Evolutionary conservation across 331 rosid genomes (phyloP).

Genomic region (Cucumis variabilis): DNA sequence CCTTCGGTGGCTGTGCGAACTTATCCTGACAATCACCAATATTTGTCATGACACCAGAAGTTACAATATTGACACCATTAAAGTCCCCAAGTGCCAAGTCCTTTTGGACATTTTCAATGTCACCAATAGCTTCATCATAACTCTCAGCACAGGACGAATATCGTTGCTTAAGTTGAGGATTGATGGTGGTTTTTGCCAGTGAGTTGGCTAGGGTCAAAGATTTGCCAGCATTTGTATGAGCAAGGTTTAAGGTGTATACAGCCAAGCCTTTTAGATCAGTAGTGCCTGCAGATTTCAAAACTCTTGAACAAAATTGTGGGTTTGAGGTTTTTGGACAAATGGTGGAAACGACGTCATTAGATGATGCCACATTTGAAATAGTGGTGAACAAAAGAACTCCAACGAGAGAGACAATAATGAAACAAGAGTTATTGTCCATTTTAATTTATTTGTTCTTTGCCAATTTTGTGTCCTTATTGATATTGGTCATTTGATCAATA

Average conservation of each 20-base stretch:
- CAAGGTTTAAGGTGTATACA: not conserved
- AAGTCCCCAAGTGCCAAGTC: constrained; percentile 6
- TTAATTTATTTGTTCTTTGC: no score
- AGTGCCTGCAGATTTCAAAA: not conserved
- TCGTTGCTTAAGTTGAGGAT: constrained; percentile 15
- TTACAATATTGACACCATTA: not conserved
- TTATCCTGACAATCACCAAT: constrained; percentile 36
- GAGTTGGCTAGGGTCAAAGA: not conserved
- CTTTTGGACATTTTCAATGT: constrained; percentile 19
- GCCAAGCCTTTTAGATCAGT: not conserved
- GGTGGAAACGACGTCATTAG: no score
- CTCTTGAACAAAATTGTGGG: no score
- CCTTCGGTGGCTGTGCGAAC: constrained; percentile 28
- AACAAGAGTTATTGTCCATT: no score
- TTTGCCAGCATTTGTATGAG: constrained; percentile 21
- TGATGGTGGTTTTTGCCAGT: not conserved
- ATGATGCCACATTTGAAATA: no score
- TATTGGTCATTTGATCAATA: no score
- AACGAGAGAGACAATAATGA: no score
- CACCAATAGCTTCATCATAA: constrained; percentile 31
- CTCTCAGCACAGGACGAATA: constrained; percentile 30
- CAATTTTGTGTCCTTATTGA: no score
- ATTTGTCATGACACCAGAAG: constrained; percentile 8
- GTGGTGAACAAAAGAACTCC: no score
- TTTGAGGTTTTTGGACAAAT: no score